phyloP scores from a whole-genome alignment of 225 moss, liverwort and hornwort species.

The Marchantia polymorpha region DNA sequence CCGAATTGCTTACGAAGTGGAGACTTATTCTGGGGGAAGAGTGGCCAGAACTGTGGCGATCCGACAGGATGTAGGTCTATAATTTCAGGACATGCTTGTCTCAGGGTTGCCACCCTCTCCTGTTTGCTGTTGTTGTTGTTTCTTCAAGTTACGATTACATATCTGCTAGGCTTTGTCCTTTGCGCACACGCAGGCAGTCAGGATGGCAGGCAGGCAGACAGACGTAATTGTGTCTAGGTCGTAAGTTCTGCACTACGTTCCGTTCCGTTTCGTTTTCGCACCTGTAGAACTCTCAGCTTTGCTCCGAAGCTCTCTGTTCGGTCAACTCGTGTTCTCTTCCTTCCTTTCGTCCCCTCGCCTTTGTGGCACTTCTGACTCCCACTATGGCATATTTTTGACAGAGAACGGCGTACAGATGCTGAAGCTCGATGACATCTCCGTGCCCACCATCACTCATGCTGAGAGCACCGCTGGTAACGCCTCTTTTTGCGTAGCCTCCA shows the following conservation, averaged over 20 bases:
- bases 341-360: not conserved
- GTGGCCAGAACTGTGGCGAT: constrained; percentile 17
- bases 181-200: not conserved
- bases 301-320: not conserved
- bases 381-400: not conserved
- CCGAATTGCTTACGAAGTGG: constrained; percentile 17
- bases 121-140: not conserved
- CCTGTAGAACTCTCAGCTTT: too few species aligned
- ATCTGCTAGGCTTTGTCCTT: constrained; percentile 1
- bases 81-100: constrained; percentile 15
- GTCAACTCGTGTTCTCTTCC: not conserved
- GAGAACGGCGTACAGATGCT: constrained; percentile 22
- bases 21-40: constrained; percentile 15
- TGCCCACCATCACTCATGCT: constrained; percentile 16
- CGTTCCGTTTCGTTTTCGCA: too few species aligned
- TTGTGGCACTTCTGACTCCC: not conserved
- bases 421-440: constrained; percentile 12
- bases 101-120: not conserved
- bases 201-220: too few species aligned
- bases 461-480: constrained; percentile 14
- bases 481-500: not conserved
- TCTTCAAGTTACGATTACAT: not conserved
- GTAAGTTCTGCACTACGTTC: too few species aligned
- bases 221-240: too few species aligned
- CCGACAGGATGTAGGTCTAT: constrained; percentile 14